phyloP scores from a whole-genome alignment of 306 rosid genomes.

The Fragaria iinumae region DNA sequence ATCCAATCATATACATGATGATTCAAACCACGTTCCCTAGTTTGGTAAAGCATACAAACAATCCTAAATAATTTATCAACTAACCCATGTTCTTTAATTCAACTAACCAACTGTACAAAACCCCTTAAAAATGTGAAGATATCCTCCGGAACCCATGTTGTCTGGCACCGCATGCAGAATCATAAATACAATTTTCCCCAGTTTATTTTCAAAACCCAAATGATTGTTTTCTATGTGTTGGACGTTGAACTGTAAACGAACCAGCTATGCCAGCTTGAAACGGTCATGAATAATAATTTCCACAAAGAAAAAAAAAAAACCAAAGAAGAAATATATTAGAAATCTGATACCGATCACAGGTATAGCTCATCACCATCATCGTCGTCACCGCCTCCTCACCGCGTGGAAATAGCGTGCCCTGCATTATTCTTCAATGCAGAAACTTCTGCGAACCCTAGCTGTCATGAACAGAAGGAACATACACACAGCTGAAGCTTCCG shows the following conservation, averaged over 20 bases:
- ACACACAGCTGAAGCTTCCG: neutral
- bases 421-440: neutral
- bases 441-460: conserved; percentile 13
- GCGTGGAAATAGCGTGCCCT: conserved; percentile 2
- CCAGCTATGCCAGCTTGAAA: conserved; percentile 2
- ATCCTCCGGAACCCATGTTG: neutral
- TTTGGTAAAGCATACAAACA: neutral
- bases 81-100: neutral
- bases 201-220: neutral
- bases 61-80: neutral
- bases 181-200: neutral
- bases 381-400: neutral
- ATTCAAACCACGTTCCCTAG: too few relatives aligned
- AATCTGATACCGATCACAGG: neutral
- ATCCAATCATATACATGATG: too few relatives aligned
- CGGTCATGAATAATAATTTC: neutral
- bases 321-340: neutral
- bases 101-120: conserved; percentile 1
- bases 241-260: conserved; percentile 6
- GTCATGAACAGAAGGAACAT: neutral
- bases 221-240: neutral
- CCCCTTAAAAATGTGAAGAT: neutral
- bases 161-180: conserved; percentile 4
- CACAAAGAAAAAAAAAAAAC: neutral
- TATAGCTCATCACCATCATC: neutral